Percentiles rank a stretch among this genome's conserved stretches.
phyloP scores from a whole-genome alignment of 2,329 filamentous ascomycete genomes.

The Fusarium sp. region DNA sequence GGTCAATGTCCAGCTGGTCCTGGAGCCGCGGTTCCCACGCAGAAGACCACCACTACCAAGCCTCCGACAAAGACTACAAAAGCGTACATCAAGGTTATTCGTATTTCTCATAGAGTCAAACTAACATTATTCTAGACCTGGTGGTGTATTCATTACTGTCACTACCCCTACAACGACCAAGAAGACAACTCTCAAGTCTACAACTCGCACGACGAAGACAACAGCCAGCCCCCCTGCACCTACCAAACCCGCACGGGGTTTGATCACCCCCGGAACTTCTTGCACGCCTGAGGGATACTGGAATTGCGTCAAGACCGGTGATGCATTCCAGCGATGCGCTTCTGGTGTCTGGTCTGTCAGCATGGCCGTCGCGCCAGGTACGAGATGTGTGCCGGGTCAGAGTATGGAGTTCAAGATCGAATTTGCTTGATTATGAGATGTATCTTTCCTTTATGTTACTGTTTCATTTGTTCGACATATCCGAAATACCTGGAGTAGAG shows the following conservation, averaged over 20 bases:
- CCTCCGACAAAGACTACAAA: conserved; percentile 22
- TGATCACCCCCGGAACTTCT: conserved; percentile 23
- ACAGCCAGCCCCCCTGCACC: conserved; percentile 12
- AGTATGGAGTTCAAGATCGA: conserved; percentile 39
- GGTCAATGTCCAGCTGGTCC: conserved; percentile 34
- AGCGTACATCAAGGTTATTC: conserved; percentile 7
- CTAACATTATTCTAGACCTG: background rate
- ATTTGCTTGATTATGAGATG: conserved; percentile 20
- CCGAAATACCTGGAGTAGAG: background rate
- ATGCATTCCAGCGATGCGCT: conserved; percentile 69
- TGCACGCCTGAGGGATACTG: conserved; percentile 48
- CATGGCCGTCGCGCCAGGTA: conserved; percentile 65
- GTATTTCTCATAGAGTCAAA: background rate
- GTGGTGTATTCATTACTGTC: conserved; percentile 28
- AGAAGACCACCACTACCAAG: conserved; percentile 12
- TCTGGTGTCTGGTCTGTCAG: conserved; percentile 65
- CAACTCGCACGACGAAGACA: conserved; percentile 24
- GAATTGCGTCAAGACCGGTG: conserved; percentile 33
- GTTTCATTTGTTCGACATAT: conserved; percentile 7
- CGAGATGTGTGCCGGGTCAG: conserved; percentile 58
- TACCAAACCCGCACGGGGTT: conserved; percentile 19
- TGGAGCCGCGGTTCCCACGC: conserved; percentile 38
- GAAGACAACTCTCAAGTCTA: conserved; percentile 30
- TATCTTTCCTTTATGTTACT: background rate
- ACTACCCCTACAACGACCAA: conserved; percentile 7